phyloP scores from a whole-genome alignment of 2,329 filamentous ascomycete species.

The Verticillium alfalfae region DNA sequence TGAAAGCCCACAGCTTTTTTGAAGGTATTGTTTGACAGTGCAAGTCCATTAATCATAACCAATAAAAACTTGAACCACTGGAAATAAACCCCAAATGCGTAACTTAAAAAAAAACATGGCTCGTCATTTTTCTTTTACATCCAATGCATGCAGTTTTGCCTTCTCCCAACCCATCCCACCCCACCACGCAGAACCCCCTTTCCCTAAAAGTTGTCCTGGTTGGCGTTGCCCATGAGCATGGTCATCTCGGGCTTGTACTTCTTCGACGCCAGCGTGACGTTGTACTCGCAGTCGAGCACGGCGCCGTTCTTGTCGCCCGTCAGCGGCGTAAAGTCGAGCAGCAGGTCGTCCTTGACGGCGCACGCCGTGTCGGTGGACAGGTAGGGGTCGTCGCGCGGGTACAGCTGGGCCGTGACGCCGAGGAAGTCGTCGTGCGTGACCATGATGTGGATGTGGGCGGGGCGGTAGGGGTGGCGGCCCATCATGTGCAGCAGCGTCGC shows the following conservation, averaged over 20 bases:
- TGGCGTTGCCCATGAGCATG: slow-evolving; percentile 13
- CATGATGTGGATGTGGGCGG: slow-evolving; percentile 57
- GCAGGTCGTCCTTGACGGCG: slow-evolving; percentile 46
- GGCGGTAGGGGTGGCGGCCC: slow-evolving; percentile 51
- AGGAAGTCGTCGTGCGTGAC: slow-evolving; percentile 51
- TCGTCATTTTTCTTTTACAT: background rate
- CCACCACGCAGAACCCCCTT: background rate
- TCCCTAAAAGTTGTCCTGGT: slow-evolving; percentile 13
- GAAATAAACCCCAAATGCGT: background rate
- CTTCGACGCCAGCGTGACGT: slow-evolving; percentile 17
- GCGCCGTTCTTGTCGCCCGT: slow-evolving; percentile 24
- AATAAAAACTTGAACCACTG: too few relatives aligned
- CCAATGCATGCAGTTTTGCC: background rate
- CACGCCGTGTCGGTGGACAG: slow-evolving; percentile 48
- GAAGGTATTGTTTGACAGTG: too few relatives aligned
- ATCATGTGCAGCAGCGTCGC: slow-evolving; percentile 45
- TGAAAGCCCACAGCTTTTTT: too few relatives aligned
- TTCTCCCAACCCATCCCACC: background rate
- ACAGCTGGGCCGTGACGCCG: slow-evolving; percentile 68
- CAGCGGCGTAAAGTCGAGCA: slow-evolving; percentile 37
- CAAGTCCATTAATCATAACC: background rate
- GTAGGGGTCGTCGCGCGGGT: slow-evolving; percentile 61
- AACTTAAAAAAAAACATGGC: background rate
- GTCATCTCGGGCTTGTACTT: slow-evolving; percentile 15
- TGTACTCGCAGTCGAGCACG: slow-evolving; percentile 22